These are phyloP conservation scores for Dalechampia spathulata DNA, from an alignment of 441 rosid genomes.

Conservation along the genomic window DNA sequence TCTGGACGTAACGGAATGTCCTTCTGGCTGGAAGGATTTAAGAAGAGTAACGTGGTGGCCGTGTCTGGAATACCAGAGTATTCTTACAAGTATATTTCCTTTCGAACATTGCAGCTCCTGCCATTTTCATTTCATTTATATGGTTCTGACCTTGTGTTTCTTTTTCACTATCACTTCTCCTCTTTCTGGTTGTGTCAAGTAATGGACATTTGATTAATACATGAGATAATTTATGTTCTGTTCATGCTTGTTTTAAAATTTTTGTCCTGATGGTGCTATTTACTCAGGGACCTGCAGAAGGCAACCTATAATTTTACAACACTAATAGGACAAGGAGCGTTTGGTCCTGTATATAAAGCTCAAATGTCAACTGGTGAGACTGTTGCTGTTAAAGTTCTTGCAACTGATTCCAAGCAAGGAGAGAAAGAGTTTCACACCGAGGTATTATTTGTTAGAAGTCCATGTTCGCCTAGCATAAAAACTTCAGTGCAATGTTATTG, in stretches of 20 bases:
- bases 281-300: conserved; percentile 86
- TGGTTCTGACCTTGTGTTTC: too few relatives aligned
- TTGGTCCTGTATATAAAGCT: conserved; percentile 97
- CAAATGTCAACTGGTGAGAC: conserved; percentile 85
- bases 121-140: too few relatives aligned
- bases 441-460: conserved; percentile 35
- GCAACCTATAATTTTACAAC: conserved; percentile 91
- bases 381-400: conserved; percentile 93
- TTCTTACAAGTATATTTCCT: conserved; percentile 64
- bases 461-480: too few relatives aligned
- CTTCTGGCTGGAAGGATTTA: conserved; percentile 75
- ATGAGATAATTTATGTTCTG: not conserved
- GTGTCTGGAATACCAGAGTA: conserved; percentile 91
- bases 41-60: conserved; percentile 49
- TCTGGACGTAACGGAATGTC: conserved; percentile 53
- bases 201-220: too few relatives aligned
- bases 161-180: too few relatives aligned
- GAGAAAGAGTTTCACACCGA: conserved; percentile 96
- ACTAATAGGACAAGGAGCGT: conserved; percentile 91
- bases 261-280: conserved; percentile 14
- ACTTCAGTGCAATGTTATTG: too few relatives aligned
- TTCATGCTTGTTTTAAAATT: not conserved
- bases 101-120: too few relatives aligned
- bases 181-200: too few relatives aligned
- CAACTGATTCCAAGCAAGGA: conserved; percentile 96